Conservation (phyloP, 75 land plant genomes). For the Chamaecyparis obtusa region DNA sequence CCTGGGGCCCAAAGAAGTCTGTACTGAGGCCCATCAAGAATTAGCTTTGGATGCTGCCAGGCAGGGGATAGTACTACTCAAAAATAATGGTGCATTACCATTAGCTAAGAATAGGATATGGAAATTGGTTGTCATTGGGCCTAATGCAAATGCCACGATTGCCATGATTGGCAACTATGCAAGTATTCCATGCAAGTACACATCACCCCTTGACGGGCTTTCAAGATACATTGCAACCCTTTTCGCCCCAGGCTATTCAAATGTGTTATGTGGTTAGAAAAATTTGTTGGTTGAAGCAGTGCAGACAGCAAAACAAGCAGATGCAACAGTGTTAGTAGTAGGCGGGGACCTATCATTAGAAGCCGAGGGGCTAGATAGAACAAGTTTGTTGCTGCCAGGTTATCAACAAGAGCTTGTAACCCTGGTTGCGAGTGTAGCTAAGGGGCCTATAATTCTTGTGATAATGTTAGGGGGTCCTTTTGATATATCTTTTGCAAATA, state of each 20-base stretch:
- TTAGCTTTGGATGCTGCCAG: constrained; percentile 50
- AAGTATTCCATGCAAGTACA: too few relatives aligned
- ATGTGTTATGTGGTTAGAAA: too few relatives aligned
- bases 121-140: constrained; percentile 82
- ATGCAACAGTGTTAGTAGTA: constrained; percentile 72
- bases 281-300: constrained; percentile 38
- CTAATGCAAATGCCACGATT: constrained; percentile 74
- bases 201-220: too few relatives aligned
- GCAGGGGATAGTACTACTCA: constrained; percentile 82
- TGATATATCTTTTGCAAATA: constrained; percentile 74
- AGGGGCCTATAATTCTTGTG: constrained; percentile 65
- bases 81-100: constrained; percentile 50
- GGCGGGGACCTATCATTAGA: constrained; percentile 78
- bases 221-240: too few relatives aligned
- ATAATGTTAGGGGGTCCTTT: constrained; percentile 80
- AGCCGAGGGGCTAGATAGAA: constrained; percentile 60
- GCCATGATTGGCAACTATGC: constrained; percentile 92
- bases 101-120: constrained; percentile 20
- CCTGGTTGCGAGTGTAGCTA: constrained; percentile 56
- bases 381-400: constrained; percentile 72
- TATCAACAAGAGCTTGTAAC: constrained; percentile 68
- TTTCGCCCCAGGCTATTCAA: too few relatives aligned
- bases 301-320: constrained; percentile 53
- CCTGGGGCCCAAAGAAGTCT: constrained; percentile 75
- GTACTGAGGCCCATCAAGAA: constrained; percentile 57